Conservation (phyloP, 1,139 yeast genomes). For the Keqinozyma sinolaborantium region DNA sequence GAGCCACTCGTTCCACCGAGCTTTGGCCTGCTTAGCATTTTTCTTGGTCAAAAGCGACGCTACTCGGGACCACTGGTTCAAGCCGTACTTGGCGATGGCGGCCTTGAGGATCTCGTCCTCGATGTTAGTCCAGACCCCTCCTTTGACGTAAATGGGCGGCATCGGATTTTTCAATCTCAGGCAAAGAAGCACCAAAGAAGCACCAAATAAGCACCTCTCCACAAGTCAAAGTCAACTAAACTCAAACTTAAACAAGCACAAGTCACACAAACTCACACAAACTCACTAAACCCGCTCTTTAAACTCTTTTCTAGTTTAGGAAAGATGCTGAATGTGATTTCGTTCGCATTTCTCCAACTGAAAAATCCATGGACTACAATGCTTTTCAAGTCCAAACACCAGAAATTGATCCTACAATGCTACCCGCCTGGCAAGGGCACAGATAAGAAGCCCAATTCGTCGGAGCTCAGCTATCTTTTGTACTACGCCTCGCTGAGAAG, state of each 20-base stretch:
- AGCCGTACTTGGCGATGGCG: conserved; percentile 89
- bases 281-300: too few species aligned
- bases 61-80: conserved; percentile 92
- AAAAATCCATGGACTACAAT: conserved; percentile 3
- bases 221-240: too few species aligned
- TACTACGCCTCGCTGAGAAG: conserved; percentile 93
- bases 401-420: conserved; percentile 83
- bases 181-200: too few species aligned
- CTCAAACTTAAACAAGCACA: too few species aligned
- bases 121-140: conserved; percentile 87
- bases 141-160: conserved; percentile 77
- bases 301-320: too few species aligned
- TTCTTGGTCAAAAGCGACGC: conserved; percentile 83
- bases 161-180: conserved; percentile 8
- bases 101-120: conserved; percentile 90
- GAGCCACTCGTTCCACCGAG: conserved; percentile 89
- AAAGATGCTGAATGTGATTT: neutral
- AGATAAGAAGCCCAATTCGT: conserved; percentile 88
- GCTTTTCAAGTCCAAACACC: conserved; percentile 72
- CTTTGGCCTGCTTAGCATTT: conserved; percentile 88
- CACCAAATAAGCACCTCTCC: too few species aligned
- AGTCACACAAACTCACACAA: too few species aligned
- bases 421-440: conserved; percentile 85
- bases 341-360: too few species aligned
- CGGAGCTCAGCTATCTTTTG: conserved; percentile 81